phyloP scores from a whole-genome alignment of 2,329 filamentous ascomycete genomes.

The Colletotrichum neosansevieriae region DNA sequence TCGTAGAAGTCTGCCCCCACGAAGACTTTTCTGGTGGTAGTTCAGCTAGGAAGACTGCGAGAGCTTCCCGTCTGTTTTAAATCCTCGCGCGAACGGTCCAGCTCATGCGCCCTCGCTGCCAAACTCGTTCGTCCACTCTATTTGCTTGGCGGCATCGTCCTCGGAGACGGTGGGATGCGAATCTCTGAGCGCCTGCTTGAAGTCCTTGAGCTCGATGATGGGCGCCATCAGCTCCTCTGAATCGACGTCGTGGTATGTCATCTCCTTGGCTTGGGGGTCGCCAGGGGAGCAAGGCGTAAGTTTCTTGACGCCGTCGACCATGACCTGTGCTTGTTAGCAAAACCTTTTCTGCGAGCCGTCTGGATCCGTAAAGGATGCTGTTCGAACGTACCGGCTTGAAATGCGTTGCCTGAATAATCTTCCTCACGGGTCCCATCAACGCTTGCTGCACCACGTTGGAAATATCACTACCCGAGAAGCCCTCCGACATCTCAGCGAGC shows the following conservation, averaged over 20 bases:
- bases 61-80: not conserved
- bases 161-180: slow-evolving; percentile 90
- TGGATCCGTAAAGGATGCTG: not conserved
- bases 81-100: not conserved
- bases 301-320: slow-evolving; percentile 74
- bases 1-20: too few species aligned
- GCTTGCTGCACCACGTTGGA: slow-evolving; percentile 95
- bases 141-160: slow-evolving; percentile 85
- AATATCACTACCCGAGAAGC: slow-evolving; percentile 97
- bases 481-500: slow-evolving; percentile 85
- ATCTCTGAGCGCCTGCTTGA: slow-evolving; percentile 89
- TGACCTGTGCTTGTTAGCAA: slow-evolving; percentile 64
- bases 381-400: slow-evolving; percentile 84
- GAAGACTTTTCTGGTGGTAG: too few species aligned
- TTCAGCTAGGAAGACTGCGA: too few species aligned
- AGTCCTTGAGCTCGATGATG: slow-evolving; percentile 88
- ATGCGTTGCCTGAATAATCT: slow-evolving; percentile 97
- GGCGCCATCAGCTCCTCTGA: slow-evolving; percentile 89
- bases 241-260: slow-evolving; percentile 91
- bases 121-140: slow-evolving; percentile 96
- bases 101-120: slow-evolving; percentile 82
- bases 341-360: not conserved
- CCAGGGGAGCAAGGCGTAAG: slow-evolving; percentile 95
- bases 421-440: slow-evolving; percentile 95
- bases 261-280: slow-evolving; percentile 86